Conservation (phyloP, 2,329 filamentous ascomycete species). For the Zasmidium cellare region DNA sequence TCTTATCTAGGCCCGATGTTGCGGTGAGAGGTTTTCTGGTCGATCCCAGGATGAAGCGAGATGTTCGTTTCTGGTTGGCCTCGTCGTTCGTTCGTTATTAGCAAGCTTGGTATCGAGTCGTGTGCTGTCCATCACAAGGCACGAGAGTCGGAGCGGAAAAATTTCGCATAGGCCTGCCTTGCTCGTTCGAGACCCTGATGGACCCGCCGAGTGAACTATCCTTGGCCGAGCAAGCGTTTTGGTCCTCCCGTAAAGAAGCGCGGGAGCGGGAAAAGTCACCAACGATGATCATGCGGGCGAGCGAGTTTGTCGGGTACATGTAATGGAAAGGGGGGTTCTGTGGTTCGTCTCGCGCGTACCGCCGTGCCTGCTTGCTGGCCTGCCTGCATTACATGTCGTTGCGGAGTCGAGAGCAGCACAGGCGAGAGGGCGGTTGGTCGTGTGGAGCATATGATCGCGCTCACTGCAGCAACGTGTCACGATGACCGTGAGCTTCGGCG, state of each 20-base stretch:
- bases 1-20: not conserved
- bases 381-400: too few relatives aligned
- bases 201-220: not conserved
- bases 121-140: not conserved
- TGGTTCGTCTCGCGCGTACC: not conserved
- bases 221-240: too few relatives aligned
- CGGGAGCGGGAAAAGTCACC: not conserved
- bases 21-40: not conserved
- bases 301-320: not conserved
- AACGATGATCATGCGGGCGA: not conserved
- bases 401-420: not conserved
- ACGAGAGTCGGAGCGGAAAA: not conserved
- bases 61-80: too few relatives aligned
- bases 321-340: not conserved
- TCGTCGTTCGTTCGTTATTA: not conserved
- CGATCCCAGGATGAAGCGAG: not conserved
- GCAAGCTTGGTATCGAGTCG: not conserved
- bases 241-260: not conserved
- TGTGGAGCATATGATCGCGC: not conserved
- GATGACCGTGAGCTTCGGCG: not conserved
- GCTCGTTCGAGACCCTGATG: not conserved
- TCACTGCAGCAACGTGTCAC: slow-evolving; percentile 3
- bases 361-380: too few relatives aligned
- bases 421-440: not conserved
- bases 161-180: not conserved